Base-by-base conservation (phyloP, 176 grass and related monocot species). In the Luzula sylvatica region DNA sequence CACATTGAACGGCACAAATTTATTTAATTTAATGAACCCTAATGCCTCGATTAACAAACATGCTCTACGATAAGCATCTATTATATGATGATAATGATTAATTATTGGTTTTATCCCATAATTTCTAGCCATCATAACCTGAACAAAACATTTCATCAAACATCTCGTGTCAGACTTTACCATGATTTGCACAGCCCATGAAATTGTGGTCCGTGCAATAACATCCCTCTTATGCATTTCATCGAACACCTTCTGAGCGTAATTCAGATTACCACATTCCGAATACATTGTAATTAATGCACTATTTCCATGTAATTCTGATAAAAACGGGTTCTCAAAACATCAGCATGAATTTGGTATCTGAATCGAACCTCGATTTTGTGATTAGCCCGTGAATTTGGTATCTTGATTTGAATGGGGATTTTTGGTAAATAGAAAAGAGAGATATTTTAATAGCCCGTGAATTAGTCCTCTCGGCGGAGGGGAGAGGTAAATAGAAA, bases 1-100 rank as follows among this genome's bases (percentile, higher is more conserved):
- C 82, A 83, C 44, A 87, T 69, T 13, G 48, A 53, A 68, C 80
- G 78, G 83, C 75, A 83, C 59, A 70, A 94, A 65, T 47, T 80
- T 73, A 65, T 83, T 80, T 9, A 39, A 62, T 44, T 59, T 45
- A 23, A 95, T 72, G 65, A 87, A 71, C 42, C 72, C 47, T 65
- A 80, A 73, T 49, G 79, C 83, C 68, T 83, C 79, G 65, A 58
- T 50, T 53, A 94, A 46, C 18, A 38, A 72, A 22, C 71, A 77
- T 15, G 44, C 60, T 20, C 82, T 73, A 24, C 78, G 68, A 28
- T 87, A 82, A 56, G 86, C 70, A 79, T 94, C 87, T 67, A 87
- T 66, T 73, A 94, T 79, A 66, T 78, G 87, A 19, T 79, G 78
- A 61, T 94, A 94, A 26, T 94, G 82, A 65, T 82, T 75, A 17